phyloP scores from a whole-genome alignment of 495 filamentous ascomycete genomes.

The Umbilicaria muhlenbergii region DNA sequence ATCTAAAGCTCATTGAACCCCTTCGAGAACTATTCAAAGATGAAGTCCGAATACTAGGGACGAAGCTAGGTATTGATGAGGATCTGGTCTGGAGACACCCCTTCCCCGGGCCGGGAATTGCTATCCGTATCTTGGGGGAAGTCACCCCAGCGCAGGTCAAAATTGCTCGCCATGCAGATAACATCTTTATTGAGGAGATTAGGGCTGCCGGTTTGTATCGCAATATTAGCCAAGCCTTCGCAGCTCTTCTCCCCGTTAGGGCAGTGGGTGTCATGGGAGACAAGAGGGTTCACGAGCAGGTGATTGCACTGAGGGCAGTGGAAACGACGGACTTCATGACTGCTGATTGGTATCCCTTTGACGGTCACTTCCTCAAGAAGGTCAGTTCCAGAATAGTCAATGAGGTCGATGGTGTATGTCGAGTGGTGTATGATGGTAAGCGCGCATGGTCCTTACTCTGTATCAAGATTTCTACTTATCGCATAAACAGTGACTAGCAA shows the following conservation, averaged over 20 bases:
- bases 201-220: conserved; percentile 69
- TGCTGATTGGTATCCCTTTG: conserved; percentile 52
- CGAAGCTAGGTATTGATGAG: conserved; percentile 57
- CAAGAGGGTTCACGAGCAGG: conserved; percentile 42
- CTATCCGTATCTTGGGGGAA: conserved; percentile 78
- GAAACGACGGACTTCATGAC: conserved; percentile 76
- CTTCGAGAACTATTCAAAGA: conserved; percentile 72
- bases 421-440: conserved; percentile 40
- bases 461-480: too few relatives aligned
- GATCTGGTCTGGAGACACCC: conserved; percentile 75
- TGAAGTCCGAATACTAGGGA: conserved; percentile 61
- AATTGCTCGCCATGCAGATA: conserved; percentile 71
- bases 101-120: conserved; percentile 72
- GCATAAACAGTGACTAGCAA: conserved; percentile 3
- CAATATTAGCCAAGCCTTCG: conserved; percentile 70
- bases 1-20: conserved; percentile 63
- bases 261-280: conserved; percentile 74
- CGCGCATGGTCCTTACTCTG: too few relatives aligned
- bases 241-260: conserved; percentile 52
- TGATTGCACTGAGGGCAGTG: conserved; percentile 56
- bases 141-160: conserved; percentile 65
- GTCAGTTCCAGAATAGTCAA: conserved; percentile 68
- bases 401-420: conserved; percentile 60
- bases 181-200: conserved; percentile 77
- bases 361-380: conserved; percentile 47